A percentile compares a stretch with the other conserved stretches of the same genome.
Conservation (phyloP, 805 yeast genomes). For the Candida maesae region DNA sequence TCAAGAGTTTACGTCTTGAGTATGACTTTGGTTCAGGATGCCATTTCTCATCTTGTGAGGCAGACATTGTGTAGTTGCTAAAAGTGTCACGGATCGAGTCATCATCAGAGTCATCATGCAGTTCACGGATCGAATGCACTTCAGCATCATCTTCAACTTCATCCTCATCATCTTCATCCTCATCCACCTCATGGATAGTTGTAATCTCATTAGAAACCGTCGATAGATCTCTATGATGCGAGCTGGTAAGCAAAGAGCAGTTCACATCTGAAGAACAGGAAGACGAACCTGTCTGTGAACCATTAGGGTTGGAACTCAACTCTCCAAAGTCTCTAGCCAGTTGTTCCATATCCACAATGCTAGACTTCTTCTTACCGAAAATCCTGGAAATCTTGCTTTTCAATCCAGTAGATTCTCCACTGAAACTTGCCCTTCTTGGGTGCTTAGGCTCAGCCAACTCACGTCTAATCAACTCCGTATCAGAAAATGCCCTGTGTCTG, state of each 20-base stretch:
- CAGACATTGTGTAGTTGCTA: slow-evolving; percentile 3
- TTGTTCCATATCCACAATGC: slow-evolving; percentile 8
- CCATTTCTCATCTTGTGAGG: slow-evolving; percentile 37
- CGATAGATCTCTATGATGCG: not conserved
- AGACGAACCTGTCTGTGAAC: too few species aligned
- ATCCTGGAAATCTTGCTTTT: slow-evolving; percentile 14
- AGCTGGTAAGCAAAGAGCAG: too few species aligned
- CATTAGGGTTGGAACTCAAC: not conserved
- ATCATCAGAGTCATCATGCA: slow-evolving; percentile 22
- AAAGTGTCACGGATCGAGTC: slow-evolving; percentile 20
- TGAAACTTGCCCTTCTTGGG: slow-evolving; percentile 21
- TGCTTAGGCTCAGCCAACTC: slow-evolving; percentile 23
- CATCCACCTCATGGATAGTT: slow-evolving; percentile 27
- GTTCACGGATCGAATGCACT: slow-evolving; percentile 20
- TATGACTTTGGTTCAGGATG: slow-evolving; percentile 37
- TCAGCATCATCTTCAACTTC: slow-evolving; percentile 17
- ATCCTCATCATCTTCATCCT: slow-evolving; percentile 18
- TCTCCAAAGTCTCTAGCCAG: slow-evolving; percentile 5
- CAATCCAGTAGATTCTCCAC: slow-evolving; percentile 11
- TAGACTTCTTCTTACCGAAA: slow-evolving; percentile 14
- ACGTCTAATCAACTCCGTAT: slow-evolving; percentile 26
- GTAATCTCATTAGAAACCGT: slow-evolving; percentile 1
- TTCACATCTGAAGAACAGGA: too few species aligned
- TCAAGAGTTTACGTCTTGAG: slow-evolving; percentile 38
- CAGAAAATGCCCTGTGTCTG: slow-evolving; percentile 27